Conservation (phyloP, 257 asterid genomes). For the Salvia hispanica region DNA sequence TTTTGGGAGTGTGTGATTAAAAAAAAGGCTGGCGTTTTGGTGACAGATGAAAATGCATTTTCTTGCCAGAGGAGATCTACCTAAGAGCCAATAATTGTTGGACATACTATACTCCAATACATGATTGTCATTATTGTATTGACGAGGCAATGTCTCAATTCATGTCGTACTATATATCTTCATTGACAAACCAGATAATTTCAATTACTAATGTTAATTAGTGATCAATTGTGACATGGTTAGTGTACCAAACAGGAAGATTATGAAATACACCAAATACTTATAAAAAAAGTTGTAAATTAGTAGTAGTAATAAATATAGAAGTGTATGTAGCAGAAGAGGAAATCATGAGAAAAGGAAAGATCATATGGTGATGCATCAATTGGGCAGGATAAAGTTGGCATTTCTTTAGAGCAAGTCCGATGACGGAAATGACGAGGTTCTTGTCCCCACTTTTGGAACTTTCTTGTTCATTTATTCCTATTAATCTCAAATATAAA, state of each 20-base stretch:
- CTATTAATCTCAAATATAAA: neutral
- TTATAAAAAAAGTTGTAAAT: no score
- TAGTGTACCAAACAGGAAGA: constrained; percentile 36
- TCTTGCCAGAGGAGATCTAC: constrained; percentile 43
- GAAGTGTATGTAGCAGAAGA: no score
- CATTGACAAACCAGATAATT: neutral
- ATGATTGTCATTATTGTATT: neutral
- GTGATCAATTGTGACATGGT: constrained; percentile 21
- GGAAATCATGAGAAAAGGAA: constrained; percentile 39
- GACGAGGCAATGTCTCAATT: constrained; percentile 8
- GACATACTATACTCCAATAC: constrained; percentile 27
- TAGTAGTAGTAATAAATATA: no score
- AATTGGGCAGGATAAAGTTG: constrained; percentile 24
- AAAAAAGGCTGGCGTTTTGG: constrained; percentile 33
- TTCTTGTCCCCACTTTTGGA: constrained; percentile 40
- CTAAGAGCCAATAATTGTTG: constrained; percentile 33
- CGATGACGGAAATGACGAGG: constrained; percentile 63
- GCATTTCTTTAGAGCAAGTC: constrained; percentile 32
- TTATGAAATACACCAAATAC: constrained; percentile 15
- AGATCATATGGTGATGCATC: constrained; percentile 20
- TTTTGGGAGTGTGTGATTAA: neutral
- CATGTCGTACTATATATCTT: neutral
- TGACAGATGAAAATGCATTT: constrained; percentile 32
- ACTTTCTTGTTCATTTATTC: constrained; percentile 25
- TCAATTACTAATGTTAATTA: constrained; percentile 26